phyloP scores from a whole-genome alignment of 2,329 filamentous ascomycete species.

The Akanthomyces dipterigenus region DNA sequence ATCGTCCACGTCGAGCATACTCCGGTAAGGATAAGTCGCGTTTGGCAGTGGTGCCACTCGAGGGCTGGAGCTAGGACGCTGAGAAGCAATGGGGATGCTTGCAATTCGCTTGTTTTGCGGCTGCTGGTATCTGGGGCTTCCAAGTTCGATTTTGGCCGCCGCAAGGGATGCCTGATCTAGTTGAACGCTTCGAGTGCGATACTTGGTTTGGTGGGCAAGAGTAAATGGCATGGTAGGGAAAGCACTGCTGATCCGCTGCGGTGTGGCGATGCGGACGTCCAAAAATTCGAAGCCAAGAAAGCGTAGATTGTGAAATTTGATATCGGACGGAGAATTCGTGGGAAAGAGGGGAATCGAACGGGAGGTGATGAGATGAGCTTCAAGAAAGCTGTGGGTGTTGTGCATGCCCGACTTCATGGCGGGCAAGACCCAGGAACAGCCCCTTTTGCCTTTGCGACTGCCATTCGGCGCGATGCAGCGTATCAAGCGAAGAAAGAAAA shows the following conservation, averaged over 20 bases:
- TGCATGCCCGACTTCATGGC: not conserved
- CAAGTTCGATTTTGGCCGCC: slow-evolving; percentile 14
- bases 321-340: slow-evolving; percentile 16
- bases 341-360: not conserved
- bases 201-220: slow-evolving; percentile 36
- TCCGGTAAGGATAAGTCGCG: slow-evolving; percentile 34
- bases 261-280: slow-evolving; percentile 20
- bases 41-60: slow-evolving; percentile 12
- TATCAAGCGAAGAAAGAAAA: slow-evolving; percentile 20
- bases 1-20: slow-evolving; percentile 48
- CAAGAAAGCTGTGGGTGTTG: not conserved
- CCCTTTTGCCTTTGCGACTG: slow-evolving; percentile 22
- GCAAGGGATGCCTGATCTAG: slow-evolving; percentile 30
- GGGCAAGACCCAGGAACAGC: slow-evolving; percentile 1
- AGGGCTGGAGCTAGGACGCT: slow-evolving; percentile 10
- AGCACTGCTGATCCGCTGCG: slow-evolving; percentile 8
- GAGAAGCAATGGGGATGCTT: slow-evolving; percentile 21
- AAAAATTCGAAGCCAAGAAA: slow-evolving; percentile 37
- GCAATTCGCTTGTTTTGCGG: slow-evolving; percentile 27
- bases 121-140: slow-evolving; percentile 13
- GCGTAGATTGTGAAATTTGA: slow-evolving; percentile 37
- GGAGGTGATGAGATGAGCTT: not conserved
- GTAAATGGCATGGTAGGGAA: slow-evolving; percentile 35
- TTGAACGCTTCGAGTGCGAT: slow-evolving; percentile 43
- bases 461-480: slow-evolving; percentile 17